phyloP scores from a whole-genome alignment of 2,329 filamentous ascomycete species.

The Kalaharituber pfeilii region DNA sequence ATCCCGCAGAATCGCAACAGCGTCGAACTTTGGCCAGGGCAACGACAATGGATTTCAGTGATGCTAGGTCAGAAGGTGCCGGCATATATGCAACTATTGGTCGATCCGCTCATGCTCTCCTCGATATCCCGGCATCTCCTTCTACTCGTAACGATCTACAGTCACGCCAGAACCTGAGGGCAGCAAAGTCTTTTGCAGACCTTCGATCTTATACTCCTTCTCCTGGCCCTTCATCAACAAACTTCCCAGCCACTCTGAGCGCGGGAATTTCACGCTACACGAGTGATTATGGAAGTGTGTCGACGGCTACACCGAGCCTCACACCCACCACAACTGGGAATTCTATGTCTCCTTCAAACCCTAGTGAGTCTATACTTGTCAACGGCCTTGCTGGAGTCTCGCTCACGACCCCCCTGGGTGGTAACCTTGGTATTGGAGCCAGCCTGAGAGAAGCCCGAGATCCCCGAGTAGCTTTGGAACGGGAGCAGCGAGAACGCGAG shows the following conservation, averaged over 20 bases:
- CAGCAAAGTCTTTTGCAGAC: constrained; percentile 93
- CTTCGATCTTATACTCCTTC: constrained; percentile 89
- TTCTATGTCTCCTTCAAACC: constrained; percentile 32
- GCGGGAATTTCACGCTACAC: constrained; percentile 43
- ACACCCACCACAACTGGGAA: constrained; percentile 41
- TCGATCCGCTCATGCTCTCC: constrained; percentile 61
- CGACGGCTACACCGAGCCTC: constrained; percentile 48
- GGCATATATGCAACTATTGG: constrained; percentile 61
- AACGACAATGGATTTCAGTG: constrained; percentile 92
- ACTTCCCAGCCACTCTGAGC: constrained; percentile 55
- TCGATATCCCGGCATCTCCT: constrained; percentile 72
- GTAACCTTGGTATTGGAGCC: constrained; percentile 21
- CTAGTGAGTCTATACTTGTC: constrained; percentile 42
- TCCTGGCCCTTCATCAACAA: constrained; percentile 73
- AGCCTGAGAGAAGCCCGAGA: constrained; percentile 23
- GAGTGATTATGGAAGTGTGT: constrained; percentile 41
- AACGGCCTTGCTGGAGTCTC: constrained; percentile 36
- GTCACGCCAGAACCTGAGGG: constrained; percentile 62
- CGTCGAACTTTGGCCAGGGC: constrained; percentile 67
- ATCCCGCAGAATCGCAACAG: constrained; percentile 58
- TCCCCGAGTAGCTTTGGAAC: constrained; percentile 16
- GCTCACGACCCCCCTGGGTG: constrained; percentile 18
- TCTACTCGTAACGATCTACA: constrained; percentile 41
- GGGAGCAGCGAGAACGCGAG: constrained; percentile 10
- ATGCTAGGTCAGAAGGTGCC: constrained; percentile 50